Percentiles rank a stretch among this genome's conserved stretches.
These are phyloP conservation scores for Thuja plicata DNA, from an alignment of 83 land plant species.

Conservation along the genomic window DNA sequence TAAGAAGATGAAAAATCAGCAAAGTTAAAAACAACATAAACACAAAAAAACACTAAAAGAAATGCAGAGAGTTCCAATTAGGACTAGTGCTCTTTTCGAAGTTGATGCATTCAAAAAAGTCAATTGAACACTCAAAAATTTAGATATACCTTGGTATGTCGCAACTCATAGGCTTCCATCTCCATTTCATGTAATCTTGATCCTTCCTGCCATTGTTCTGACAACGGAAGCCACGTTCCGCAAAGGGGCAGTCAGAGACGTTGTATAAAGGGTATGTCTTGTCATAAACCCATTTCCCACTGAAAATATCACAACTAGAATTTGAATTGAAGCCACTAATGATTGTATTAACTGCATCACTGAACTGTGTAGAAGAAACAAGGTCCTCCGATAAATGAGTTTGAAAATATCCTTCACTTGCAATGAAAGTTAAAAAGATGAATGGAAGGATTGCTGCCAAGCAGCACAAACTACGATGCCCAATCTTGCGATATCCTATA, in stretches of 20 bases:
- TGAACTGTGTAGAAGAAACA: conserved; percentile 3
- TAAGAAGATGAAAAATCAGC: not conserved
- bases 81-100: not conserved
- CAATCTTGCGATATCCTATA: not conserved
- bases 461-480: not conserved
- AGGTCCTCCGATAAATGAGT: not conserved
- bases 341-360: not conserved
- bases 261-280: conserved; percentile 75
- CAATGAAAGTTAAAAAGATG: not conserved
- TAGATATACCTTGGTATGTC: conserved; percentile 70
- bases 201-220: conserved; percentile 78
- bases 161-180: conserved; percentile 86
- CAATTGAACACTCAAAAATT: not conserved
- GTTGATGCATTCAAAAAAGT: not conserved
- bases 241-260: conserved; percentile 57
- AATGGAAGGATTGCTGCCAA: not conserved
- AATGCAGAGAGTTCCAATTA: not conserved
- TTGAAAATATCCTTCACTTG: not conserved
- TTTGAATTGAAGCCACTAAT: not conserved
- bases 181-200: conserved; percentile 80
- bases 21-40: not conserved
- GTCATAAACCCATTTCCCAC: conserved; percentile 88
- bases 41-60: not conserved
- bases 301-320: conserved; percentile 60
- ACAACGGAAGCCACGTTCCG: conserved; percentile 87